Base-by-base conservation (phyloP, 2,329 filamentous ascomycete species). In the Cyphellophora europaea region DNA sequence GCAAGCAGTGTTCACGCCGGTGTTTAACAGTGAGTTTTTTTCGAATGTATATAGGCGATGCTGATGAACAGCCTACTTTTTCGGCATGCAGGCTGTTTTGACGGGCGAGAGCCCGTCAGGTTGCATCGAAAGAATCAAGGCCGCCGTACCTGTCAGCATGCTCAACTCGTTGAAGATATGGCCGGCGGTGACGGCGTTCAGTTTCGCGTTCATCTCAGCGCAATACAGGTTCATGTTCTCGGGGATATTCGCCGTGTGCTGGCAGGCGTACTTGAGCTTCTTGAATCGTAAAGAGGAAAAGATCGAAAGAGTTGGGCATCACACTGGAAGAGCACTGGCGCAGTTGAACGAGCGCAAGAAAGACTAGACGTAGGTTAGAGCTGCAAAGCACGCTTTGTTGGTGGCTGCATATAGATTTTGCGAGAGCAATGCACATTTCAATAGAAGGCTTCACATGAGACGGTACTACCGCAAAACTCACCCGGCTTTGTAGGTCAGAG, bases 201-300 rank as follows among this genome's bases (percentile, higher is more conserved):
- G 72, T 56, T 93, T 95, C 52, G 77, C 81, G n/a, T 91, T 85
- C 51, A 65, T 95, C 4, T 75, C 79, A 16, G 66, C 86, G 31
- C 77, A 89, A 52, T 89, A 85, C 58, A 69, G 88, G 33, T 83
- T 77, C 49, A 71, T 93, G 11, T 91, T 94, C 48, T 76, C 81
- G 0, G 85, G 83, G 1, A 62, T 81, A 5, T 72, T 93, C 45
- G 84, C 85, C 1, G 80, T 94, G 33, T 83, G 82, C 0, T 95
- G 88, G 88, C 88, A 94, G 70, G 87, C 85, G 1, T 95, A 94
- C 66, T 53, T 95, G 49, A 84, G 79, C 48, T 82, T 44, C 29
- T 40, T 49, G 39, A 49, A 49, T 32, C 42, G 47, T 13, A 43
- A 35, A 25, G 45, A 48, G 33, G 47, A 48, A 36, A 48, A 48